Base-by-base conservation (phyloP, 441 rosid genomes). In the Manihot esculenta region DNA sequence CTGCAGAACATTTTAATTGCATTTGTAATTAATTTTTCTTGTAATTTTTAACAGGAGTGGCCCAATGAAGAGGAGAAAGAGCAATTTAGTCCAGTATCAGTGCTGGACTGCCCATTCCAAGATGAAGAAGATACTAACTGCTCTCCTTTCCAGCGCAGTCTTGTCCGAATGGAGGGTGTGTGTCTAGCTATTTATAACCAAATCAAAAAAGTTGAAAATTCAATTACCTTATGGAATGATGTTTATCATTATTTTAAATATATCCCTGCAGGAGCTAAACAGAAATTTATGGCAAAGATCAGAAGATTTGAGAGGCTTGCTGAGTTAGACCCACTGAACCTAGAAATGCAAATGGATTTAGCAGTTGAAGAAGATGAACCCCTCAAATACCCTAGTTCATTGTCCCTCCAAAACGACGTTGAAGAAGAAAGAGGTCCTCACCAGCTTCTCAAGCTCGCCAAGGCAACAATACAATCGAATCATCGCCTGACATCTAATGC, bases 71-170 rank as follows among this genome's bases (percentile, higher is more conserved):
- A 80, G 72, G 80, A 78, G 57, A 88, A 82, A 55, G 90, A 87
- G 51, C 94, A 87, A 55, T 84, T 73, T 20, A 92, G 97, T 82
- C 96, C 97, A 12, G 84, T 88, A 10, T 89, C 96, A 27, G 84
- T 90, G n/a, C 76, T 92, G 72, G 88, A 92, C 62, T 84, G 84
- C 62, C 90, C 94, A 47, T 86, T 88, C 72, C 78, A 85, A 70
- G 93, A 88, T 53, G 92, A 83, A 23, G 84, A 79, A 24, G 82
- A 85, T 24, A 72, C 21, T 6, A 10, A n/a, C 56, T 83, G 21
- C 56, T 83, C 86, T 64, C 76, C 84, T 56, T 80, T 80, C 64
- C 75, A 72, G 6, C 35, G 48, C 5, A 74, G 77, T 48, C 77
- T 72, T 49, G 65, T 65, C 18, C 57, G 45, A 41, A 35, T 72